Percentiles rank a stretch among this genome's conserved stretches.
Conservation (phyloP, 345 rosid genomes). For the Garcia nutans region DNA sequence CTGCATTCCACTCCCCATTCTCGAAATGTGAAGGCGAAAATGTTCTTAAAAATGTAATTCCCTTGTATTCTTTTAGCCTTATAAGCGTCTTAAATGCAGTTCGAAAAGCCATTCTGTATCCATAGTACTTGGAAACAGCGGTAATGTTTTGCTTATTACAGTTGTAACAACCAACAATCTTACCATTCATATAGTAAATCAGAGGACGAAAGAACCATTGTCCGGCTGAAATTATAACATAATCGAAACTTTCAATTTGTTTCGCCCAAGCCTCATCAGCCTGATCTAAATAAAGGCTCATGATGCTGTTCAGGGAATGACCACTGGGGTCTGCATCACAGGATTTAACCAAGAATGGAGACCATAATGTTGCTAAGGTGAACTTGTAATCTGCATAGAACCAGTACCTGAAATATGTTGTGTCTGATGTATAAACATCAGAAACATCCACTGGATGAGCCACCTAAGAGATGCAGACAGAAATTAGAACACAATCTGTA, state of each 20-base stretch:
- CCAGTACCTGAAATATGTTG: slow-evolving; percentile 32
- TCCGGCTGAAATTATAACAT: slow-evolving; percentile 52
- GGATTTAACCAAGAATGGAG: slow-evolving; percentile 53
- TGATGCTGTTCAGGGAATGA: slow-evolving; percentile 35
- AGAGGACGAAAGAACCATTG: slow-evolving; percentile 61
- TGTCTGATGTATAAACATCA: slow-evolving; percentile 16
- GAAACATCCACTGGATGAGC: slow-evolving; percentile 24
- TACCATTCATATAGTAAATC: slow-evolving; percentile 32
- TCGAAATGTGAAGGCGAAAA: slow-evolving; percentile 65
- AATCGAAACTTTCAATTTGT: slow-evolving; percentile 41
- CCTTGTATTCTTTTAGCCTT: slow-evolving; percentile 35
- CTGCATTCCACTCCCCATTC: slow-evolving; percentile 59
- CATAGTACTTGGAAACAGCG: slow-evolving; percentile 35
- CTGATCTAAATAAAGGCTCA: slow-evolving; percentile 50
- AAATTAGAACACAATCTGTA: background rate
- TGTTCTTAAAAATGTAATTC: slow-evolving; percentile 46
- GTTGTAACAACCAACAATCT: slow-evolving; percentile 40
- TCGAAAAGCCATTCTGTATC: slow-evolving; percentile 58
- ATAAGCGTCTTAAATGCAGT: slow-evolving; percentile 49
- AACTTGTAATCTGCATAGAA: slow-evolving; percentile 28
- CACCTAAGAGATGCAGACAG: slow-evolving; percentile 19
- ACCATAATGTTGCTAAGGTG: slow-evolving; percentile 48
- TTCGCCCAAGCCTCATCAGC: slow-evolving; percentile 47
- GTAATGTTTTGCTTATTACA: slow-evolving; percentile 40
- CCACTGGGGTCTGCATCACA: slow-evolving; percentile 44